Evolutionary conservation across 192 early-diverging fungal genomes (phyloP).

Genomic region (Linnemannia elongata): DNA sequence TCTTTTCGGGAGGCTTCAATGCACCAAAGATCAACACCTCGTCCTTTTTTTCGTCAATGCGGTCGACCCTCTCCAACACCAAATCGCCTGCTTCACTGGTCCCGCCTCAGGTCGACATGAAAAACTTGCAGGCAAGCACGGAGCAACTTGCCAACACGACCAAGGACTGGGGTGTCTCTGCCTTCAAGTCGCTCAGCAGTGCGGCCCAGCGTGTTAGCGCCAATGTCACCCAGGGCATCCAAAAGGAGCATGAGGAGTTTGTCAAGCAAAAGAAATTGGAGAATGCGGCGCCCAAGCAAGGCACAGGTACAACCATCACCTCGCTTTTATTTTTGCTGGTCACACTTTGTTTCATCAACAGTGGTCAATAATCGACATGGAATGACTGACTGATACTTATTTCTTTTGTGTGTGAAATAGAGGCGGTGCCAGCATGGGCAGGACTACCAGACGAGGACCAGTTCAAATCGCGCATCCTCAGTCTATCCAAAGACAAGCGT

Average conservation of each 20-base stretch:
- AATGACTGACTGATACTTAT: background rate
- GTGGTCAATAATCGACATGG: background rate
- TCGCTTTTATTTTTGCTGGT: background rate
- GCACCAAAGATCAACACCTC: constrained; percentile 47
- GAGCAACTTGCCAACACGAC: constrained; percentile 50
- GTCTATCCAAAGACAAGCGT: constrained; percentile 67
- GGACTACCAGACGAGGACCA: constrained; percentile 66
- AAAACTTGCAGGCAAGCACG: constrained; percentile 40
- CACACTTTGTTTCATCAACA: background rate
- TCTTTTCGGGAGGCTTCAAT: constrained; percentile 34
- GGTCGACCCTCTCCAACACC: constrained; percentile 31
- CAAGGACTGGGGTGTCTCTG: constrained; percentile 51
- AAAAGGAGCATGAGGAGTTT: constrained; percentile 64
- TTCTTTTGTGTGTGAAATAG: constrained; percentile 28
- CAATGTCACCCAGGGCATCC: constrained; percentile 57
- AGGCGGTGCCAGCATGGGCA: constrained; percentile 64
- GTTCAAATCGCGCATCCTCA: constrained; percentile 64
- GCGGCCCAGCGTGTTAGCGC: constrained; percentile 45
- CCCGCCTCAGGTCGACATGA: constrained; percentile 35
- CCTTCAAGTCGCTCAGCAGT: constrained; percentile 46
- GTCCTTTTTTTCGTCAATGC: constrained; percentile 50
- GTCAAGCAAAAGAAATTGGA: constrained; percentile 61
- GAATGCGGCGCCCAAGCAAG: constrained; percentile 50
- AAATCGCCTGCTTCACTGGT: constrained; percentile 28
- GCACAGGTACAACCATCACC: constrained; percentile 44